phyloP scores from a whole-genome alignment of 805 yeast genomes.

The Hagleromyces aurorensis region DNA sequence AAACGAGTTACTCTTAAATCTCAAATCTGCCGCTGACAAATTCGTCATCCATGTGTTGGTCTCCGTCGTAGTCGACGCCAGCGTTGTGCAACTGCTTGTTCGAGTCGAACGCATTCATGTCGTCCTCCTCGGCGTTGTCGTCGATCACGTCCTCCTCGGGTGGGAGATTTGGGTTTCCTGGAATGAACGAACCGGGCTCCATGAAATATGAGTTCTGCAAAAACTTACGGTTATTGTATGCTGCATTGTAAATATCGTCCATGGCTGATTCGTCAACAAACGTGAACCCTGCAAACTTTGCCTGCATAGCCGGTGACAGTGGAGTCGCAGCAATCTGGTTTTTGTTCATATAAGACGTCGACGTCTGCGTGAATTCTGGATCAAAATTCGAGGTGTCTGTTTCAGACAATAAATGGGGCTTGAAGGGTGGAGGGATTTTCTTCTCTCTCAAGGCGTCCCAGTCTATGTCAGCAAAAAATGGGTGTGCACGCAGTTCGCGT shows the following conservation, averaged over 20 bases:
- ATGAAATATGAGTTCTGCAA: constrained; percentile 33
- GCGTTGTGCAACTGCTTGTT: constrained; percentile 9
- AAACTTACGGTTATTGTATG: constrained; percentile 30
- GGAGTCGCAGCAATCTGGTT: constrained; percentile 46
- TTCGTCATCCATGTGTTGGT: constrained; percentile 67
- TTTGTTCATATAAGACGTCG: constrained; percentile 71
- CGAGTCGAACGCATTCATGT: constrained; percentile 23
- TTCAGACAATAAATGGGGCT: constrained; percentile 85
- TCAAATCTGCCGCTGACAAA: constrained; percentile 89
- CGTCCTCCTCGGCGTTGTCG: constrained; percentile 52
- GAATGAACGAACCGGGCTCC: constrained; percentile 66
- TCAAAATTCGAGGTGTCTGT: constrained; percentile 95
- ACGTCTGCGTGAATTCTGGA: constrained; percentile 92
- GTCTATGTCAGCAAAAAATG: constrained; percentile 85
- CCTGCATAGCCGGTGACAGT: constrained; percentile 89
- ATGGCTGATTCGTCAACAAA: constrained; percentile 90
- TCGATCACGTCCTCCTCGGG: constrained; percentile 81
- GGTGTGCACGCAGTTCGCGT: constrained; percentile 83
- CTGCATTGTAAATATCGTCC: constrained; percentile 65
- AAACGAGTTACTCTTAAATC: constrained; percentile 34
- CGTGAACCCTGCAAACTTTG: constrained; percentile 93
- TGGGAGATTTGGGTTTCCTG: constrained; percentile 72
- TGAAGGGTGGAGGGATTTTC: constrained; percentile 92
- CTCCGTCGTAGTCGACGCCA: constrained; percentile 35
- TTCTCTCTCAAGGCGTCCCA: constrained; percentile 76